These are phyloP conservation scores for Globisporangium heterothallicum DNA, from an alignment of 352 stramenopile species.

Conservation along the genomic window DNA sequence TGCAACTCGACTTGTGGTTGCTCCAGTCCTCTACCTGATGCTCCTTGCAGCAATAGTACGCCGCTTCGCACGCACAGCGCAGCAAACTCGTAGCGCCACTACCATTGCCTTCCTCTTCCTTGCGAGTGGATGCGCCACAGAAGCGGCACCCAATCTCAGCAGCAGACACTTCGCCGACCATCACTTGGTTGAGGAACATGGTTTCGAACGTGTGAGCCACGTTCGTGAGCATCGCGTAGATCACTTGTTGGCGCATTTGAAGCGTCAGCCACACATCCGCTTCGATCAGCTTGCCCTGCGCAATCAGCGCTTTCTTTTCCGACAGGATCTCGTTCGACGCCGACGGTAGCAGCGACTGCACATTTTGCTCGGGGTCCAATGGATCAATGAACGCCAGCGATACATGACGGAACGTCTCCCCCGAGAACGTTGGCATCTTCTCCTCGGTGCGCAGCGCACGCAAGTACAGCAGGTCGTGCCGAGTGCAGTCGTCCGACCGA, in stretches of 20 bases:
- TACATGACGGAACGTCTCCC: slow-evolving; percentile 68
- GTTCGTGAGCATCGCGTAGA: slow-evolving; percentile 77
- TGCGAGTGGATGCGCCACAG: slow-evolving; percentile 45
- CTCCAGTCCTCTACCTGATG: slow-evolving; percentile 80
- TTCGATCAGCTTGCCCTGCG: slow-evolving; percentile 70
- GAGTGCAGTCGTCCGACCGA: slow-evolving; percentile 62
- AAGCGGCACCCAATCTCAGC: slow-evolving; percentile 63
- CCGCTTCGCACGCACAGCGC: slow-evolving; percentile 62
- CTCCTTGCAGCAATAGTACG: slow-evolving; percentile 84
- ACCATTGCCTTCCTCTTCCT: slow-evolving; percentile 4
- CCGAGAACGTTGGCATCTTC: slow-evolving; percentile 85
- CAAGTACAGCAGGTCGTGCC: slow-evolving; percentile 72
- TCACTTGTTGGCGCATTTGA: slow-evolving; percentile 82
- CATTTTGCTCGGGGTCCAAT: slow-evolving; percentile 60
- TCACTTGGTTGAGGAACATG: slow-evolving; percentile 71
- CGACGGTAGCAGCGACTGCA: slow-evolving; percentile 73
- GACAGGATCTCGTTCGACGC: slow-evolving; percentile 46
- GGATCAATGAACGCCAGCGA: slow-evolving; percentile 78
- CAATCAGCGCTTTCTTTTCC: slow-evolving; percentile 61
- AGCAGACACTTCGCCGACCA: slow-evolving; percentile 56
- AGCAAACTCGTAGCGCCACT: slow-evolving; percentile 23
- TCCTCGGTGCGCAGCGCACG: slow-evolving; percentile 42
- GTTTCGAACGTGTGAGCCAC: slow-evolving; percentile 81
- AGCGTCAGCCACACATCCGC: slow-evolving; percentile 81
- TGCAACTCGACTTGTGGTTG: slow-evolving; percentile 75